These are phyloP conservation scores for Solanum tacnaense DNA, from an alignment of 257 asterid genomes.

Conservation along the genomic window DNA sequence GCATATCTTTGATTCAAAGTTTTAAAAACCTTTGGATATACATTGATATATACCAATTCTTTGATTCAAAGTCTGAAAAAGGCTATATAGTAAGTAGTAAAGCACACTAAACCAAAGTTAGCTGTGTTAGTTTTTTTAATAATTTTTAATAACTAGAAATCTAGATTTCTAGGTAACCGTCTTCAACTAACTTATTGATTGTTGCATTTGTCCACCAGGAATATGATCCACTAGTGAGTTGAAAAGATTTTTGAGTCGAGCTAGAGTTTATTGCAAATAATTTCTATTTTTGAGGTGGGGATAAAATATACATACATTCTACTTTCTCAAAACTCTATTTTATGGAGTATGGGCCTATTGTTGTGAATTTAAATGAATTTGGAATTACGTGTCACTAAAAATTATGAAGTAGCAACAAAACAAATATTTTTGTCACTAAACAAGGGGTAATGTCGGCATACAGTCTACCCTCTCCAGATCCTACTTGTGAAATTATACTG, in stretches of 20 bases:
- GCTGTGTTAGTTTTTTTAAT: neutral
- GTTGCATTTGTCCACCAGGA: neutral
- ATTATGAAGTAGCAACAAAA: too few relatives aligned
- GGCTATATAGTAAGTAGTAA: neutral
- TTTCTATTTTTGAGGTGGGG: neutral
- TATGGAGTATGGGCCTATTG: too few relatives aligned
- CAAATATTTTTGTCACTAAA: neutral
- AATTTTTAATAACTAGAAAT: neutral
- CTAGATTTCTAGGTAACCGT: conserved; percentile 32
- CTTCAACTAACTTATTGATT: conserved; percentile 23
- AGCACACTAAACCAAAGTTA: neutral
- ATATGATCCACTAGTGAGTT: neutral
- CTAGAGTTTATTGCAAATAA: neutral
- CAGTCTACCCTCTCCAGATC: too few relatives aligned
- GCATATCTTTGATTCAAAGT: neutral
- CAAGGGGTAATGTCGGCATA: neutral
- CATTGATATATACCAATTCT: neutral
- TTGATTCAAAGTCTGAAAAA: neutral
- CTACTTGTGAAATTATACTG: neutral
- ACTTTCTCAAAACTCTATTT: too few relatives aligned
- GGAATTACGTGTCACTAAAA: neutral
- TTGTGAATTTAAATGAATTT: neutral
- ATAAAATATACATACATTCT: too few relatives aligned
- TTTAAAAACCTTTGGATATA: neutral
- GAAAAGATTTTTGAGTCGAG: neutral